Evolutionary conservation across 768 basidiomycete genomes (phyloP).

Genomic region (Porpolomopsis calyptriformis): DNA sequence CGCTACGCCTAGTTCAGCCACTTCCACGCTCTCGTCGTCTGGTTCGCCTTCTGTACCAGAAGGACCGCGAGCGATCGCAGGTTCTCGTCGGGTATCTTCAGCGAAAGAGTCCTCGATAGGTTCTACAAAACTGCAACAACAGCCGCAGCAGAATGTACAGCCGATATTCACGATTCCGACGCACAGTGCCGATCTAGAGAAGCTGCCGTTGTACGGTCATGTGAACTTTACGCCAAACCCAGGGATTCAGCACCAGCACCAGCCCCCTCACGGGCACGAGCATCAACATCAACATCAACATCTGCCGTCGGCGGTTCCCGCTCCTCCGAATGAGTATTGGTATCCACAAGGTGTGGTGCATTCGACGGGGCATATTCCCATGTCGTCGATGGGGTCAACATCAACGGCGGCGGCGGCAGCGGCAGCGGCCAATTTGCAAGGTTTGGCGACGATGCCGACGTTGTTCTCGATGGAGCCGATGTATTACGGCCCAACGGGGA

Average conservation of each 20-base stretch:
- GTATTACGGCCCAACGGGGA: background rate
- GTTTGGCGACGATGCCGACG: background rate
- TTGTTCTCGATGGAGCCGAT: slow-evolving; percentile 1
- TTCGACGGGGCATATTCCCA: too few relatives aligned
- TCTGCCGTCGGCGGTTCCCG: too few relatives aligned
- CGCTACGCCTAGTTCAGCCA: slow-evolving; percentile 13
- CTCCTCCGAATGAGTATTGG: background rate
- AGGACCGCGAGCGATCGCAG: slow-evolving; percentile 21
- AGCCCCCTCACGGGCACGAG: too few relatives aligned
- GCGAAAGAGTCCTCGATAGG: slow-evolving; percentile 12
- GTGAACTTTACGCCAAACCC: slow-evolving; percentile 12
- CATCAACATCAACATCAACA: too few relatives aligned
- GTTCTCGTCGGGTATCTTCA: slow-evolving; percentile 23
- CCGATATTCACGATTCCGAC: slow-evolving; percentile 32
- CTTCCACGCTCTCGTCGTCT: slow-evolving; percentile 12
- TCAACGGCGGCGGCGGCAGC: background rate
- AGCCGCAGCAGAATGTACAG: slow-evolving; percentile 13
- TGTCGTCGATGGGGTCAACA: too few relatives aligned
- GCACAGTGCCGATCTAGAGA: slow-evolving; percentile 47
- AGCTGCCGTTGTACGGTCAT: slow-evolving; percentile 38
- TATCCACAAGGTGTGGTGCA: background rate
- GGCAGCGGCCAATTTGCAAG: background rate
- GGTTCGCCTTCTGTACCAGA: slow-evolving; percentile 8
- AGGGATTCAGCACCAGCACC: too few relatives aligned
- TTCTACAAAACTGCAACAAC: slow-evolving; percentile 1